Percentiles rank a stretch among this genome's conserved stretches.
phyloP scores from a whole-genome alignment of 345 rosid genomes.

The Murraya koenigii region DNA sequence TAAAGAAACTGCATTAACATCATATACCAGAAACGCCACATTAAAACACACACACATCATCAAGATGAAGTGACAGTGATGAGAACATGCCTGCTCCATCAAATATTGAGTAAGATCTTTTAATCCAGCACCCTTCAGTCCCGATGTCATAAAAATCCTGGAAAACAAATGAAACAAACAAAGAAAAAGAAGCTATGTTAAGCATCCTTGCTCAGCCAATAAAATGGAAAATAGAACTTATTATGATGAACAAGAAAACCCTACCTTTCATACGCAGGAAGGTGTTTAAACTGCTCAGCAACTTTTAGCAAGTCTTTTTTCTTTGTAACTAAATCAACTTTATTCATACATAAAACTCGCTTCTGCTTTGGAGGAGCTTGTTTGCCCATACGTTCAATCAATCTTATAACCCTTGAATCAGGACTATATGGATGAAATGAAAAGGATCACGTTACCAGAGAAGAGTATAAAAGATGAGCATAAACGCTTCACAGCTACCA shows the following conservation, averaged over 20 bases:
- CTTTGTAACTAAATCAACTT: slow-evolving; percentile 76
- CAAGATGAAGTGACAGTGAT: neutral
- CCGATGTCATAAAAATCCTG: slow-evolving; percentile 87
- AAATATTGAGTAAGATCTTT: slow-evolving; percentile 67
- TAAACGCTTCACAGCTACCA: neutral
- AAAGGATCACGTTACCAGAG: neutral
- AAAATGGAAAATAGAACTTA: neutral
- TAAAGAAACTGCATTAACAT: neutral
- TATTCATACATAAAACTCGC: slow-evolving; percentile 87
- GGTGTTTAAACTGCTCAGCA: slow-evolving; percentile 72
- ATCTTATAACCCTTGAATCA: slow-evolving; percentile 69
- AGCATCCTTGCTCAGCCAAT: neutral
- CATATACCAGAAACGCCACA: neutral
- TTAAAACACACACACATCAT: neutral
- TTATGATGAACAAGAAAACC: slow-evolving; percentile 2
- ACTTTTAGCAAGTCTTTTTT: slow-evolving; percentile 78
- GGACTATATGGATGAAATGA: slow-evolving; percentile 44
- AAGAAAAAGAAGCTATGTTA: slow-evolving; percentile 6
- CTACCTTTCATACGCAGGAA: slow-evolving; percentile 81
- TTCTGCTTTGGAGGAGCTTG: slow-evolving; percentile 63
- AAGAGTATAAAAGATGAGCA: neutral
- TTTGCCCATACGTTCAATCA: slow-evolving; percentile 70
- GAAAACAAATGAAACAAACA: slow-evolving; percentile 18
- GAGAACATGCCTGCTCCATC: slow-evolving; percentile 57
- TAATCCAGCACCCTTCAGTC: slow-evolving; percentile 80